Conservation (phyloP, 306 rosid species). For the Corylus americana region DNA sequence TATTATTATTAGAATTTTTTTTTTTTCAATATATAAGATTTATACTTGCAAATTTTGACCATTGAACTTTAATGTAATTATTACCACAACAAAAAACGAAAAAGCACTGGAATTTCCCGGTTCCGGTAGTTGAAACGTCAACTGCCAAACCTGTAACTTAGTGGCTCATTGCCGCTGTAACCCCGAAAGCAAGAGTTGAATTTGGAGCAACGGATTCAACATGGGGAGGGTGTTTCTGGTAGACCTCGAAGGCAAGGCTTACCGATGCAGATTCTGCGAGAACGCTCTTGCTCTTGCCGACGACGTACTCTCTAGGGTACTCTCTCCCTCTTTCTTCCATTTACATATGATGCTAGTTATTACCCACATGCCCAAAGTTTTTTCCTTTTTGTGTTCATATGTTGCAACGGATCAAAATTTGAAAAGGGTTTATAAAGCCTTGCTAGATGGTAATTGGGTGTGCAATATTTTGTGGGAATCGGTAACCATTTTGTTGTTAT, state of each 20-base stretch:
- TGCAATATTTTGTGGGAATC: neutral
- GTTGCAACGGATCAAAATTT: neutral
- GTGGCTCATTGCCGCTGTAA: neutral
- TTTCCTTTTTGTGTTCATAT: neutral
- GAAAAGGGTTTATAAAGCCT: neutral
- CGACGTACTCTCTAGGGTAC: slow-evolving; percentile 72
- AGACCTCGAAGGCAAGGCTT: slow-evolving; percentile 77
- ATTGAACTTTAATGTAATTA: no score
- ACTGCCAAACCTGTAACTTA: neutral
- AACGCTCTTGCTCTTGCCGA: slow-evolving; percentile 64
- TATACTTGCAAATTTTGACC: no score
- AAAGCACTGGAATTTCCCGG: slow-evolving; percentile 15
- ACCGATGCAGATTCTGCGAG: slow-evolving; percentile 58
- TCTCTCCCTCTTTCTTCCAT: neutral
- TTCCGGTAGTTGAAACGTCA: slow-evolving; percentile 14
- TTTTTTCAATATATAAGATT: no score
- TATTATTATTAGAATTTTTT: no score
- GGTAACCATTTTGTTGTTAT: neutral
- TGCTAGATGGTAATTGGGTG: neutral
- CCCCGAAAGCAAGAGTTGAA: neutral
- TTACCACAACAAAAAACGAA: neutral
- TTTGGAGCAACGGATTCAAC: neutral
- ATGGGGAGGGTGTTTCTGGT: slow-evolving; percentile 80
- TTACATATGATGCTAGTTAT: neutral
- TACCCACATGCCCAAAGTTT: neutral